phyloP scores from a whole-genome alignment of 352 stramenopile genomes.

The Globisporangium megalacanthum region DNA sequence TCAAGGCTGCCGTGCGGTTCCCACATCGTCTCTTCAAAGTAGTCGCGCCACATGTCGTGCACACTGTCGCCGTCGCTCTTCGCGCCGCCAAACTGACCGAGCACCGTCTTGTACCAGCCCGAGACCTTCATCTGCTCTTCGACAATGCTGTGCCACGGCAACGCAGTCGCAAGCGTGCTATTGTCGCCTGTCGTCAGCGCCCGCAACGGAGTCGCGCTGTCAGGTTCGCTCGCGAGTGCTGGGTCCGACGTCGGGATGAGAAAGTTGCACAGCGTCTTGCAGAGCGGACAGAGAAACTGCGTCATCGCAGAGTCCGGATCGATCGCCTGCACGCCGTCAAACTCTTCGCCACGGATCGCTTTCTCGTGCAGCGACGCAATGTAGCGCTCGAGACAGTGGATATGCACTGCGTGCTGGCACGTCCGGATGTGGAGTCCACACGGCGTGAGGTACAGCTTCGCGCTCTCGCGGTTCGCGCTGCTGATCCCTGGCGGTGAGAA shows the following conservation, averaged over 20 bases:
- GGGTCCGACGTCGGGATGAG: constrained; percentile 78
- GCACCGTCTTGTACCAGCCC: constrained; percentile 64
- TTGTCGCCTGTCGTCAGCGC: constrained; percentile 1
- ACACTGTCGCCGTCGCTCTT: constrained; percentile 46
- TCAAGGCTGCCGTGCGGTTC: constrained; percentile 82
- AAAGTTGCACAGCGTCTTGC: constrained; percentile 91
- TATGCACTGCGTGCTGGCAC: constrained; percentile 84
- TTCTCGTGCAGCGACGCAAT: constrained; percentile 85
- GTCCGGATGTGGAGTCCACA: constrained; percentile 81
- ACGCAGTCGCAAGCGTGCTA: constrained; percentile 1
- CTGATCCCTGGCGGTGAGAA: constrained; percentile 41
- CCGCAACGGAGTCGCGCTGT: constrained; percentile 12
- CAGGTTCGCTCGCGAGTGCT: constrained; percentile 3
- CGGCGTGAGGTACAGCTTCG: constrained; percentile 69
- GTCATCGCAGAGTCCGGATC: constrained; percentile 86
- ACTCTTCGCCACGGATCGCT: constrained; percentile 83
- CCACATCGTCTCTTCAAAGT: constrained; percentile 86
- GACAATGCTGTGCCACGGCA: constrained; percentile 52
- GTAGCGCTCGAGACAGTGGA: constrained; percentile 83
- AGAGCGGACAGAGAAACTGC: constrained; percentile 90
- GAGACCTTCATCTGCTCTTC: constrained; percentile 53
- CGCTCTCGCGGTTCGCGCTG: constrained; percentile 34
- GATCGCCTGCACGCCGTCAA: constrained; percentile 85
- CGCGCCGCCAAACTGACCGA: constrained; percentile 58
- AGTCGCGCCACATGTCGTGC: constrained; percentile 80